Evolutionary conservation across 345 rosid species (phyloP).

Genomic region (Linum usitatissimum): DNA sequence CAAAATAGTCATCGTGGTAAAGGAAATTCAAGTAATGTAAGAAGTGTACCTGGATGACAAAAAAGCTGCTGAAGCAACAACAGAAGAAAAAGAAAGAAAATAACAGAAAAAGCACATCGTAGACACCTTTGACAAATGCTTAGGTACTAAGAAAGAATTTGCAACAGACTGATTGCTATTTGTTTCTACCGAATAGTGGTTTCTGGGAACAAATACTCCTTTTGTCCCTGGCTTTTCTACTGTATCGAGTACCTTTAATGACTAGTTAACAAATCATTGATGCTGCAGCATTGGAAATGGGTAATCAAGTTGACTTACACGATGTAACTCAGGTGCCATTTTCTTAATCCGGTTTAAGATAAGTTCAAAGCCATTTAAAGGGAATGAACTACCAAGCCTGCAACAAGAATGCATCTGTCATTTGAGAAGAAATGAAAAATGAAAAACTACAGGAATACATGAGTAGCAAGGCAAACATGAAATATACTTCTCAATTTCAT

Average conservation of each 20-base stretch:
- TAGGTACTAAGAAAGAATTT: background rate
- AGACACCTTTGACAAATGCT: background rate
- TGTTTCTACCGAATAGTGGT: background rate
- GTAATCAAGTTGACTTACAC: slow-evolving; percentile 39
- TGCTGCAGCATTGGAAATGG: background rate
- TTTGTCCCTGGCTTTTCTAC: background rate
- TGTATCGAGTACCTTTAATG: background rate
- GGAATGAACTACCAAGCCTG: slow-evolving; percentile 70
- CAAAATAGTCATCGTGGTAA: slow-evolving; percentile 76
- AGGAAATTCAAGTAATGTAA: slow-evolving; percentile 79
- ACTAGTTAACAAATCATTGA: slow-evolving; percentile 1
- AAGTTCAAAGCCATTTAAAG: slow-evolving; percentile 52
- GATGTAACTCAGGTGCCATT: slow-evolving; percentile 90
- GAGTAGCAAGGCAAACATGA: background rate
- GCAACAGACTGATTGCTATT: background rate
- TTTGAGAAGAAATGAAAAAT: slow-evolving; percentile 3
- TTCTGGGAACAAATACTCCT: background rate
- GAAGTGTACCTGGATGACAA: slow-evolving; percentile 71
- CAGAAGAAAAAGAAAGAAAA: background rate
- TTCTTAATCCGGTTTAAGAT: slow-evolving; percentile 61
- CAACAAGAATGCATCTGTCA: slow-evolving; percentile 15
- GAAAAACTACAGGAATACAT: background rate
- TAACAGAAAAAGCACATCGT: slow-evolving; percentile 1
- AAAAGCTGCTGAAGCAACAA: slow-evolving; percentile 3
- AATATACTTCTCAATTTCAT: slow-evolving; percentile 70